Conservation (phyloP, 2,329 filamentous ascomycete genomes). For the Phyllosticta citriasiana region DNA sequence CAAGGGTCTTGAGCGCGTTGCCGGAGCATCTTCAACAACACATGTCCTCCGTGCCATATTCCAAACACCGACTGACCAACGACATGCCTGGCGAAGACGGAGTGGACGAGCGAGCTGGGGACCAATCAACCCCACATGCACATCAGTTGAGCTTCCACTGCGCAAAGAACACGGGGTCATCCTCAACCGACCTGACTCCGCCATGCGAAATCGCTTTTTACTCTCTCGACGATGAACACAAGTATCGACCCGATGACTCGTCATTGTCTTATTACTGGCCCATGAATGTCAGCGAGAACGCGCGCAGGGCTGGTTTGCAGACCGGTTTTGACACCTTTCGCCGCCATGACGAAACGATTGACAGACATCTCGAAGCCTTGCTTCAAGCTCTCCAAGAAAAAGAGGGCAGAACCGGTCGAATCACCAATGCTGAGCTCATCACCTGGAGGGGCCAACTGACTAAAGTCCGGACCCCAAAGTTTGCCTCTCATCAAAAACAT, state of each 20-base stretch:
- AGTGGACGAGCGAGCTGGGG: not conserved
- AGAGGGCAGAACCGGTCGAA: slow-evolving; percentile 58
- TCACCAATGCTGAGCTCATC: slow-evolving; percentile 66
- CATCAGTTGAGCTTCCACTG: not conserved
- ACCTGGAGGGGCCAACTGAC: slow-evolving; percentile 99
- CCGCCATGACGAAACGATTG: slow-evolving; percentile 69
- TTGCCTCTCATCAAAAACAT: not conserved
- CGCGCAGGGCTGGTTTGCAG: slow-evolving; percentile 53
- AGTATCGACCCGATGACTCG: slow-evolving; percentile 64
- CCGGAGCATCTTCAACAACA: not conserved
- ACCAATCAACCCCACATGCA: not conserved
- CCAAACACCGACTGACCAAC: not conserved
- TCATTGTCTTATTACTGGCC: slow-evolving; percentile 86
- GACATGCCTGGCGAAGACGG: not conserved
- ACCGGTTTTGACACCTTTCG: slow-evolving; percentile 73
- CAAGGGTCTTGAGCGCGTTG: not conserved
- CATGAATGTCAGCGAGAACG: slow-evolving; percentile 23
- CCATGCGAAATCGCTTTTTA: slow-evolving; percentile 80
- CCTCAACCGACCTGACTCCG: not conserved
- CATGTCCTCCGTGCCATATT: not conserved
- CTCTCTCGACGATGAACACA: slow-evolving; percentile 79
- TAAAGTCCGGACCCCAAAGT: slow-evolving; percentile 50
- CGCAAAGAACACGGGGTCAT: not conserved
- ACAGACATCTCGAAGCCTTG: slow-evolving; percentile 80
- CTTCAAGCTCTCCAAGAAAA: slow-evolving; percentile 64